Evolutionary conservation across 2,329 filamentous ascomycete species (phyloP), one percentile per base, ranked within the genome.

Genomic region (Scedosporium minutisporum): DNA sequence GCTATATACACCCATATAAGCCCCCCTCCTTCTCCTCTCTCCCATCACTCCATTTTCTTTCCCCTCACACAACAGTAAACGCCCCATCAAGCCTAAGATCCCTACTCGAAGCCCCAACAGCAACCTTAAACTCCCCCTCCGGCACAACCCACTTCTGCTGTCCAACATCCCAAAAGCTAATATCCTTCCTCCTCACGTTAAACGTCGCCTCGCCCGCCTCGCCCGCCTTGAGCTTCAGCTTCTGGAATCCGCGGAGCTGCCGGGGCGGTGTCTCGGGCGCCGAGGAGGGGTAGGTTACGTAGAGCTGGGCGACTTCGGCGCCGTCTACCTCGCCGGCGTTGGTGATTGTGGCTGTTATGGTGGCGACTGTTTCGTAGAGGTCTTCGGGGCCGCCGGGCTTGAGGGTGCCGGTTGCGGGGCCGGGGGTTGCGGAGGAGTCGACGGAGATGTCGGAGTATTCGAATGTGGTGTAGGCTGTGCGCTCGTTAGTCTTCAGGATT

Each of bases 111-210:
- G 78, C 72, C 1, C 78, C 79, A 0, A 81, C 75, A 9, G 66
- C 70, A 38, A 81, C 69, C 0, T 66, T 72, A 66, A 80, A 80
- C 14, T 67, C 71, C 0, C 79, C 79, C 16, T 68, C 67, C 5
- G 82, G 80, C 57, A 83, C 70, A 3, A 79, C 68, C 88, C 88
- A 91, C 61, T 86, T 79, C 73, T 89, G 79, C 0, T 68, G 70
- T 41, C 89, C 89, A 1, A 79, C 84, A 77, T 93, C 93, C 63
- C 86, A 91, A 74, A 87, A 91, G 62, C 84, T 83, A 0, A 84
- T 82, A 0, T 84, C 85, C 74, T 88, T 90, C 68, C 82, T 82
- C 64, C 82, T 70, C 58, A 86, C 73, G 3, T 76, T 74, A 6
- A 92, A 77, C n/a, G 78, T 75, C 1, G 86, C 83, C 6, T 67